phyloP scores from a whole-genome alignment of 164 flowering plant species.

The Vitis rotundifolia region DNA sequence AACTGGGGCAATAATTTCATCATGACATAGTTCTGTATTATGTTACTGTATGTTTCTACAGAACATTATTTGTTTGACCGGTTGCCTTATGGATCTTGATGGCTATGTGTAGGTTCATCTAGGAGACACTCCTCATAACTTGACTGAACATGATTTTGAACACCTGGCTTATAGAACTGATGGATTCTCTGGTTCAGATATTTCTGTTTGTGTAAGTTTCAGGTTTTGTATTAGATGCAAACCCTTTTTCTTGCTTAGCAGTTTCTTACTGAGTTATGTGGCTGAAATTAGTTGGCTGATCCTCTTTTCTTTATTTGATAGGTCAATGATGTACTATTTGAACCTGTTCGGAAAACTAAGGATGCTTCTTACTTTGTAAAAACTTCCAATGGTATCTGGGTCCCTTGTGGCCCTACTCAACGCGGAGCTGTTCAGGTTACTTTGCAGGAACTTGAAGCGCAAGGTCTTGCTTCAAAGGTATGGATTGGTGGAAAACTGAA shows the following conservation, averaged over 20 bases:
- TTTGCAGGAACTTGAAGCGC: slow-evolving; percentile 87
- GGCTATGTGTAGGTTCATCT: slow-evolving; percentile 72
- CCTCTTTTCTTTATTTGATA: slow-evolving; percentile 22
- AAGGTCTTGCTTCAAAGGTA: slow-evolving; percentile 91
- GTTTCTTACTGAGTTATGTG: neutral
- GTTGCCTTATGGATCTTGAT: neutral
- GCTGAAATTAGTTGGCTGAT: neutral
- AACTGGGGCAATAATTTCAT: too few relatives aligned
- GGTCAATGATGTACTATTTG: slow-evolving; percentile 97
- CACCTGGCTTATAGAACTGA: slow-evolving; percentile 73
- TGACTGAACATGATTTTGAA: slow-evolving; percentile 91
- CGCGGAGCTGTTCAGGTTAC: slow-evolving; percentile 78
- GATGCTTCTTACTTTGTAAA: slow-evolving; percentile 90
- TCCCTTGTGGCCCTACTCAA: slow-evolving; percentile 96
- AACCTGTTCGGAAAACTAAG: slow-evolving; percentile 97
- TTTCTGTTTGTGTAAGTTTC: slow-evolving; percentile 91
- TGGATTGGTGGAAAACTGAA: neutral
- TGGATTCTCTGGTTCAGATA: slow-evolving; percentile 97
- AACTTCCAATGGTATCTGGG: slow-evolving; percentile 64
- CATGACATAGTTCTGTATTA: too few relatives aligned
- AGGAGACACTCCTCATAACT: slow-evolving; percentile 94
- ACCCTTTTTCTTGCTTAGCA: neutral
- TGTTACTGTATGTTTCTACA: neutral
- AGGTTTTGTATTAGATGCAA: neutral
- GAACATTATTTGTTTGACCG: neutral